Evolutionary conservation across 1,284 basidiomycete genomes (phyloP).

Genomic region (Coriolopsis trogii): DNA sequence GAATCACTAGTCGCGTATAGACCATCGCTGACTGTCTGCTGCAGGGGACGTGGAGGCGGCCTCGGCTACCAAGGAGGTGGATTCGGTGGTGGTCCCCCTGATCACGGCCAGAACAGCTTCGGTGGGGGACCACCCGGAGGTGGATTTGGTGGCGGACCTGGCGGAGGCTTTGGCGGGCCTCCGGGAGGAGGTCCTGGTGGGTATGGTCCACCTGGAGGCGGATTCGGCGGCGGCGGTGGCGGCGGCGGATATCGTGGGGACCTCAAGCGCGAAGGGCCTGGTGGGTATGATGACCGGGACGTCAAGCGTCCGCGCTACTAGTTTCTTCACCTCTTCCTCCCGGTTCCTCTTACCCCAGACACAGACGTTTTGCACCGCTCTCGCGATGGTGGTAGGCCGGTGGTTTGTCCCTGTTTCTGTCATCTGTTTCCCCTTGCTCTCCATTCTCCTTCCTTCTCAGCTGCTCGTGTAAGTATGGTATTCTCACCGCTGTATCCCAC

Average conservation of each 20-base stretch:
- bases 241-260: slow-evolving; percentile 43
- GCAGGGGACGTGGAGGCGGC: slow-evolving; percentile 71
- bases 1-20: neutral
- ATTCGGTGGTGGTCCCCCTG: slow-evolving; percentile 43
- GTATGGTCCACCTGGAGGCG: slow-evolving; percentile 44
- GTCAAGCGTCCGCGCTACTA: slow-evolving; percentile 81
- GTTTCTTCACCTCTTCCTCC: slow-evolving; percentile 17
- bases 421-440: slow-evolving; percentile 5
- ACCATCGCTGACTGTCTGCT: slow-evolving; percentile 19
- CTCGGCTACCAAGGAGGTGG: slow-evolving; percentile 72
- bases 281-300: slow-evolving; percentile 80
- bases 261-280: slow-evolving; percentile 71
- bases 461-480: slow-evolving; percentile 31
- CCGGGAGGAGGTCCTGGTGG: slow-evolving; percentile 72
- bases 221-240: slow-evolving; percentile 31
- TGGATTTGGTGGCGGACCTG: slow-evolving; percentile 38
- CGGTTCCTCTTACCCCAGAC: neutral
- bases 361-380: slow-evolving; percentile 4
- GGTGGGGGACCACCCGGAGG: slow-evolving; percentile 40
- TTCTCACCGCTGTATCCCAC: slow-evolving; percentile 13
- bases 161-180: slow-evolving; percentile 54
- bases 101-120: slow-evolving; percentile 49
- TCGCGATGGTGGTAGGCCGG: slow-evolving; percentile 20
- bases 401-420: slow-evolving; percentile 18
- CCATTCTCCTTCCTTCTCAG: neutral